Evolutionary conservation across 2,329 filamentous ascomycete genomes (phyloP).

Genomic region (Neofusicoccum sp.): DNA sequence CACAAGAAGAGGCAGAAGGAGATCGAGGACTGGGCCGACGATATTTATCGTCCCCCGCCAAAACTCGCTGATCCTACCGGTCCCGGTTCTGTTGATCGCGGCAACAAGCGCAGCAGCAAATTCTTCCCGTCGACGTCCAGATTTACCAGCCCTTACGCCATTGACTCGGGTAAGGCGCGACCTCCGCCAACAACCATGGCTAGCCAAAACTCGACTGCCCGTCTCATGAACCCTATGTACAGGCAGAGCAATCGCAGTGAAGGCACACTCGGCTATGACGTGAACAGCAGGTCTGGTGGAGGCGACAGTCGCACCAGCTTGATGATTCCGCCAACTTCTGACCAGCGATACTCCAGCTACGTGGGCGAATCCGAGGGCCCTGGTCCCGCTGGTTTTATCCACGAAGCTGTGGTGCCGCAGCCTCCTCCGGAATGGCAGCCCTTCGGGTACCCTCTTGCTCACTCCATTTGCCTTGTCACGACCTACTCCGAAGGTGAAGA

Average conservation of each 20-base stretch:
- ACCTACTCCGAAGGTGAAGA: conserved; percentile 96
- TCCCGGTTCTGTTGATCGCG: conserved; percentile 61
- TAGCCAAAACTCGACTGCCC: conserved; percentile 77
- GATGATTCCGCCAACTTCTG: conserved; percentile 43
- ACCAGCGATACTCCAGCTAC: conserved; percentile 56
- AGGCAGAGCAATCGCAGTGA: conserved; percentile 61
- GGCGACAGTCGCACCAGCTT: conserved; percentile 46
- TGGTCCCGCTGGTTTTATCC: conserved; percentile 91
- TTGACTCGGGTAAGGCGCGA: conserved; percentile 60
- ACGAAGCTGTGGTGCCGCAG: conserved; percentile 93
- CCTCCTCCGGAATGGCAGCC: conserved; percentile 97
- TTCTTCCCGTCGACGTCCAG: conserved; percentile 93
- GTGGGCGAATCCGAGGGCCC: conserved; percentile 68
- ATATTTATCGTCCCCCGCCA: conserved; percentile 90
- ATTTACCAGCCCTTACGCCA: conserved; percentile 87
- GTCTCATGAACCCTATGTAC: conserved; percentile 76
- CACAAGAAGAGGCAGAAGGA: conserved; percentile 84
- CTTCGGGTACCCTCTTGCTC: conserved; percentile 91
- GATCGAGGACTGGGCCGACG: conserved; percentile 97
- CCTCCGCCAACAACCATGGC: conserved; percentile 88
- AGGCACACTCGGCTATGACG: conserved; percentile 53
- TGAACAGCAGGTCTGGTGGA: conserved; percentile 27
- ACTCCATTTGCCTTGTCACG: conserved; percentile 91
- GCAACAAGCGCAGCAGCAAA: conserved; percentile 76
- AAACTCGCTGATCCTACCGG: conserved; percentile 72